Base-by-base conservation (phyloP, 2,329 filamentous ascomycete genomes). In the Botrytis byssoidea region DNA sequence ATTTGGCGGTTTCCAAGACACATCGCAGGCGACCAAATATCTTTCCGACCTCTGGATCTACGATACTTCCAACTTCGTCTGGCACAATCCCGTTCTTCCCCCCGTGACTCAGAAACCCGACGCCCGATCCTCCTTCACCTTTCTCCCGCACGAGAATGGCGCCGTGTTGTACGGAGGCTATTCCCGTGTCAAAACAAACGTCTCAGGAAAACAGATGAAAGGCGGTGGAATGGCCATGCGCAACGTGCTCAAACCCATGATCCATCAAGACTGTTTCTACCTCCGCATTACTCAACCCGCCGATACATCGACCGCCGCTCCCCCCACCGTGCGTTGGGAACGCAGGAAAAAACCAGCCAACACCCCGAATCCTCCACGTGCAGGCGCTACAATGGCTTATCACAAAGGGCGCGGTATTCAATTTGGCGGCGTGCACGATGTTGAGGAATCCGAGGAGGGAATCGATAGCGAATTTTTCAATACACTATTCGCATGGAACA, bases 401-500 rank as follows among this genome's bases (percentile, higher is more conserved):
- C 96, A 99, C 84, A 96, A 95, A 83, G 95, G 95, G 0, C 90
- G 96, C 75, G 96, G 96, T 0, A 95, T 99, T 73, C 84, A 94
- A 79, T 98, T 98, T 81, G 96, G 96, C 63, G 96, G 96, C 70
- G 96, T 99, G 6, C 94, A 98, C 79, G 95, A 97, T 78, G 92
- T 97, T 0, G 94, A 97, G 82, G 89, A 95, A 81, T 95, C 89
- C 76, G 95, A 97, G 81, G 96, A 99, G 82, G 94, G 93, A 5
- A 97, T 99, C 77, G 95, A 99, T 72, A 97, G 93, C 80, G 95
- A 98, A 82, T 99, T 99, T 83, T 99, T 98, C 85, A 95, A 98
- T 79, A 89, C 91, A 73, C 84, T 98, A 37, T 97, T 93, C 79
- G 93, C 95, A 8, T 98, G 95, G 93, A 98, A 97, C 80, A 90